Base-by-base conservation (phyloP, 768 basidiomycete species). In the Lactarius tabidus region DNA sequence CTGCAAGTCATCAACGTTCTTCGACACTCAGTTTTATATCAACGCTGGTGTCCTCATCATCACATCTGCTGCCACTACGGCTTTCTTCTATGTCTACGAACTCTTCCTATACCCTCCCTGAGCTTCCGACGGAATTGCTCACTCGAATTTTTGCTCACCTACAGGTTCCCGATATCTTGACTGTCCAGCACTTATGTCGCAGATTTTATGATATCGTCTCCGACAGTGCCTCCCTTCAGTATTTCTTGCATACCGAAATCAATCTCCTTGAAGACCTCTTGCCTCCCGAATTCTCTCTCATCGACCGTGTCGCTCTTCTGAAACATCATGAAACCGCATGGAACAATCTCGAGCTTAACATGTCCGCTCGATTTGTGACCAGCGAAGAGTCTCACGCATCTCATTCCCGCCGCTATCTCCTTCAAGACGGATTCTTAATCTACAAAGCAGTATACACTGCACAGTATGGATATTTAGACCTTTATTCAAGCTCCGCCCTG, bases 391-490 rank as follows among this genome's bases (percentile, higher is more conserved):
- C 53, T 23, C 29, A 2, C 29, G 53, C 4, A 5, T 6, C 2
- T 54, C 10, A 4, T 33, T 33, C 8, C 33, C 8, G 33, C 8
- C 4, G 1, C 18, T 33, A 54, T 54, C 6, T 33, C 20, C 53
- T 54, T 54, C 53, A 29, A 54, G 53, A 54, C 3, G 53, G 53
- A 26, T 51, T 61, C 35, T 33, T 65, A 6, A 61, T 65, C 20
- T 61, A 61, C 38, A 33, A 52, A 9, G 36, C 9, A 2, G 5
- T 39, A 14, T 6, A 6, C 2, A n/a, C 45, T 18, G 23, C 12
- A 26, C 60, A 23, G 7, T 65, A 65, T 7, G 55, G 60, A 51
- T 65, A 65, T 26, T 38, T 57, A 12, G 64, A 65, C 39, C 64
- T 65, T 15, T 43, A 48, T 28, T 26, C 48, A 51, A 51, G 26